A percentile compares a stretch with the other conserved stretches of the same genome.
Evolutionary conservation across 208 protist genomes (phyloP).

Genomic region (Wallacemonas sp.): DNA sequence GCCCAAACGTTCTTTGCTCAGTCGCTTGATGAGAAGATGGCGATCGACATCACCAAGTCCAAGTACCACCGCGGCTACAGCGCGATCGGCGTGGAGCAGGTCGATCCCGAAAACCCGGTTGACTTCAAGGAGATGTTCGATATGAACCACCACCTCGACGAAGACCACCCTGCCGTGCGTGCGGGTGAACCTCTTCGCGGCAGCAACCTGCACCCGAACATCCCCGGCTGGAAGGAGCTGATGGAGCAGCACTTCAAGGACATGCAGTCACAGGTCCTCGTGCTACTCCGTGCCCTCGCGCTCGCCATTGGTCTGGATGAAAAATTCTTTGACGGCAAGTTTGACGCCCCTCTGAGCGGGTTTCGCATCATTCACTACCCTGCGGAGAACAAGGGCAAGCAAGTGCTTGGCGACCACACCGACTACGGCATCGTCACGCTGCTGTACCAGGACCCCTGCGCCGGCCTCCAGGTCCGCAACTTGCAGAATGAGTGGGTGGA

Average conservation of each 20-base stretch:
- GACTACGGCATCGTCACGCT: slow-evolving; percentile 87
- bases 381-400: slow-evolving; percentile 25
- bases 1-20: slow-evolving; percentile 54
- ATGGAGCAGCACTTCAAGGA: slow-evolving; percentile 65
- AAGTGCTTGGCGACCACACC: slow-evolving; percentile 69
- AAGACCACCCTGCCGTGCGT: slow-evolving; percentile 60
- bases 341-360: slow-evolving; percentile 60
- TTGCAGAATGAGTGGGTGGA: slow-evolving; percentile 65
- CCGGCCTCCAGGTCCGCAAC: slow-evolving; percentile 66
- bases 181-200: slow-evolving; percentile 62
- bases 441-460: slow-evolving; percentile 66
- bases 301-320: slow-evolving; percentile 55
- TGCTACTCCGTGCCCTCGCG: slow-evolving; percentile 58
- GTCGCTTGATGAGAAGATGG: slow-evolving; percentile 60
- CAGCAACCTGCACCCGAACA: slow-evolving; percentile 55
- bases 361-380: slow-evolving; percentile 82
- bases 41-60: slow-evolving; percentile 69
- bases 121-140: slow-evolving; percentile 84
- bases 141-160: slow-evolving; percentile 53
- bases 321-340: slow-evolving; percentile 58
- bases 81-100: slow-evolving; percentile 47
- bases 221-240: slow-evolving; percentile 51
- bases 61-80: slow-evolving; percentile 66
- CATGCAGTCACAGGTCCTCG: slow-evolving; percentile 48
- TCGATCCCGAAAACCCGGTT: slow-evolving; percentile 40